A percentile compares a stretch with the other conserved stretches of the same genome.
phyloP scores from a whole-genome alignment of 163 green algal species.

The Trebouxia gelatinosa region DNA sequence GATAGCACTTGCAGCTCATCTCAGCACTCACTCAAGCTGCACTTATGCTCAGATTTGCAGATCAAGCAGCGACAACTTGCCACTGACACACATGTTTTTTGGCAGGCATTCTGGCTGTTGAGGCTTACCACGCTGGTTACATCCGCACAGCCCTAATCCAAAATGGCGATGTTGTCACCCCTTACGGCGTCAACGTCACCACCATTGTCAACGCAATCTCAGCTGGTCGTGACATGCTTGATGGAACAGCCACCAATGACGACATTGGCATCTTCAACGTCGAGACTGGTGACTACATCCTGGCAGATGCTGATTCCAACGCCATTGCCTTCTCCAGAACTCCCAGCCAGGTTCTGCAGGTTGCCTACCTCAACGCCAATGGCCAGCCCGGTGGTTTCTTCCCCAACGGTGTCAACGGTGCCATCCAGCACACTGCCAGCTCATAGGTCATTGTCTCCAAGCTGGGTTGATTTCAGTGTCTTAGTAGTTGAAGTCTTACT shows the following conservation, averaged over 20 bases:
- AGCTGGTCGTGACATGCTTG: constrained; percentile 15
- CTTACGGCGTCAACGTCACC: constrained; percentile 13
- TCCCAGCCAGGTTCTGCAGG: constrained; percentile 11
- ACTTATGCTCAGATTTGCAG: too few species aligned
- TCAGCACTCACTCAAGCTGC: too few species aligned
- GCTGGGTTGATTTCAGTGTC: too few species aligned
- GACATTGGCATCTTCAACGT: constrained; percentile 6
- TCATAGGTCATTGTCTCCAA: too few species aligned
- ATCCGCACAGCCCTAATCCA: constrained; percentile 17
- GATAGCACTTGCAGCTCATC: too few species aligned
- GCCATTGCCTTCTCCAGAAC: constrained; percentile 14
- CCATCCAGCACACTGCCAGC: background rate
- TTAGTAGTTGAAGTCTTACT: too few species aligned
- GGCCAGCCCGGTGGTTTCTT: constrained; percentile 15
- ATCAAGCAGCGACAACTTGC: too few species aligned
- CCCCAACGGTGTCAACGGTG: constrained; percentile 23
- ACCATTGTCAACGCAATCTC: constrained; percentile 19
- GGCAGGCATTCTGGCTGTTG: constrained; percentile 50
- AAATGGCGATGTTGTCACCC: constrained; percentile 18
- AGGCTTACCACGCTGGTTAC: constrained; percentile 56
- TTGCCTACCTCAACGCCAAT: constrained; percentile 5
- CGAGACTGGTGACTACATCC: background rate
- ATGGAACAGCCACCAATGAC: background rate
- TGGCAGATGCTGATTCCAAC: background rate
- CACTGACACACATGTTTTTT: too few species aligned